These are phyloP conservation scores for Musa itinerans DNA, from an alignment of 176 grass and related monocot genomes.

Conservation along the genomic window DNA sequence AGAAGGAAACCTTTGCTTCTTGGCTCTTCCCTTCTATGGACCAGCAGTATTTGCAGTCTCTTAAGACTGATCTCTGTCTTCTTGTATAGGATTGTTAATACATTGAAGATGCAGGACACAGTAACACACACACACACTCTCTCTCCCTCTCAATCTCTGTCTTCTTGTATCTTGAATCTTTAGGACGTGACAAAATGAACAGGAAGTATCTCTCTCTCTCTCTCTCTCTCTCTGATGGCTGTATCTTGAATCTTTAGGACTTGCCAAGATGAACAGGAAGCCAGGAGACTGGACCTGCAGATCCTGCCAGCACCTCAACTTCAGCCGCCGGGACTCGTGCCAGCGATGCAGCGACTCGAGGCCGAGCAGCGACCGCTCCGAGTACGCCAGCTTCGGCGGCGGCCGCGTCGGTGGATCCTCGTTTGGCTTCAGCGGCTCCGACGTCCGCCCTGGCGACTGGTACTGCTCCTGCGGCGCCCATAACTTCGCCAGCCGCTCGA, in stretches of 20 bases:
- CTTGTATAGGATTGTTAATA: too few species aligned
- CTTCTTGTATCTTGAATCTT: neutral
- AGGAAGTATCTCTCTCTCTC: slow-evolving; percentile 34
- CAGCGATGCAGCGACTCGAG: slow-evolving; percentile 73
- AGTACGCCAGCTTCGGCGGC: slow-evolving; percentile 61
- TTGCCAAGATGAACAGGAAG: slow-evolving; percentile 83
- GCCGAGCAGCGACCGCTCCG: slow-evolving; percentile 40
- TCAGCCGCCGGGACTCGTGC: slow-evolving; percentile 87
- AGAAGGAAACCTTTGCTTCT: too few species aligned
- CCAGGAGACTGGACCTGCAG: slow-evolving; percentile 98
- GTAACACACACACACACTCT: too few species aligned
- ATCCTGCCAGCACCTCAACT: slow-evolving; percentile 96
- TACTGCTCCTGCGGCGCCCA: slow-evolving; percentile 88
- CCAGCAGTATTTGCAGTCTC: too few species aligned
- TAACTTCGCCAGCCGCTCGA: slow-evolving; percentile 97
- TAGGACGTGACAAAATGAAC: slow-evolving; percentile 53
- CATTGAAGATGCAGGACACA: too few species aligned
- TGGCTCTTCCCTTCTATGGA: too few species aligned
- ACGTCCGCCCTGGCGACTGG: slow-evolving; percentile 94
- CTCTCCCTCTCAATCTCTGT: neutral
- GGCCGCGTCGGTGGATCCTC: slow-evolving; percentile 50
- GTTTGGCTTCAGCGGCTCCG: slow-evolving; percentile 53
- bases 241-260: neutral
- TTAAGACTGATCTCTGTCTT: too few species aligned
- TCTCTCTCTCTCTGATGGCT: neutral